Evolutionary conservation across 371 early-diverging fungal species (phyloP), one percentile per base, ranked within the genome.

Genomic region (Thermomucor indicae-seudaticae): DNA sequence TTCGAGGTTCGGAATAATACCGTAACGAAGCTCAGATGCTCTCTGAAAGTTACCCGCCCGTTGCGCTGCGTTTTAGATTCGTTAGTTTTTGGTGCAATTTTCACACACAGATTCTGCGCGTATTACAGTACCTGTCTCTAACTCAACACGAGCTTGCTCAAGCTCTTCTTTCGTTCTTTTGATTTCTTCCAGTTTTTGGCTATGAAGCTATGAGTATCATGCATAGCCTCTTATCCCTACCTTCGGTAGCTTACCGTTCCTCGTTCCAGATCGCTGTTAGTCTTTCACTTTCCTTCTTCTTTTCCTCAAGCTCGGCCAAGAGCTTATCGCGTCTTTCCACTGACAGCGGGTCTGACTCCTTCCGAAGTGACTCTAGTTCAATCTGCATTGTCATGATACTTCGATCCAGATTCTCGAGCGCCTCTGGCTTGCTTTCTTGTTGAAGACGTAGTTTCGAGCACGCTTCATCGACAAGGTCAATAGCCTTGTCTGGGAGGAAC

Each of bases 401-500:
- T 8, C 90, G 78, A 34, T 89, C 90, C 28, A 89, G 53, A 30
- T 71, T 83, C 60, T 89, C 81, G 34, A 92, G 70, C 12, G 79
- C 80, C 52, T 89, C 86, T 0, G 93, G 92, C 57, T 92, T 90
- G 60, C 84, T 85, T 58, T 94, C 92, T 64, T 91, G 85, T 41
- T 90, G 83, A 17, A 92, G 70, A 32, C 90, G 64, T 22, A 89
- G 73, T 45, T 86, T 86, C 7, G 91, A 85, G 57, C 93, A 92
- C 0, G 95, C 92, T 58, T 90, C 91, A 60, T 94, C 95, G 14
- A 95, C 73, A 3, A 95, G 60, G 70, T 94, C 95, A 60, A 95
- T 93, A 4, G 96, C 96, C 47, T 79, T 73, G 46, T 78, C 72
- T 10, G 71, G 73, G 6, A 77, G 52, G 41, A 71, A 77, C 27